Percentiles rank a stretch among this genome's conserved stretches.
These are phyloP conservation scores for Zea mays DNA, from an alignment of 176 grass and related monocot genomes.

Conservation along the genomic window Zm-B73-REFERENCE-NAM-5.0 NC_050105.1:132887501-132888000, in stretches of 20 bases:
- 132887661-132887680: constrained; percentile 81
- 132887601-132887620: neutral
- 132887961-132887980: constrained; percentile 49
- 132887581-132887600: no score
- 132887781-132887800: constrained; percentile 37
- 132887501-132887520: no score
- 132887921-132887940: constrained; percentile 86
- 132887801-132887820: neutral
- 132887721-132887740: constrained; percentile 80
- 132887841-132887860: neutral
- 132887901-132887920: constrained; percentile 83
- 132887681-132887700: constrained; percentile 85
- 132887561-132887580: no score
- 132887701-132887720: constrained; percentile 94
- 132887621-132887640: neutral
- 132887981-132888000: constrained; percentile 30
- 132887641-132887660: constrained; percentile 53
- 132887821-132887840: neutral
- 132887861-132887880: constrained; percentile 17
- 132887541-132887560: no score
- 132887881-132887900: constrained; percentile 85
- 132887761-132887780: constrained; percentile 64
- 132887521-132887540: no score
- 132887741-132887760: constrained; percentile 78
- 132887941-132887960: constrained; percentile 91